Conservation (phyloP, 1,284 basidiomycete genomes). For the Tilletia indica region DNA sequence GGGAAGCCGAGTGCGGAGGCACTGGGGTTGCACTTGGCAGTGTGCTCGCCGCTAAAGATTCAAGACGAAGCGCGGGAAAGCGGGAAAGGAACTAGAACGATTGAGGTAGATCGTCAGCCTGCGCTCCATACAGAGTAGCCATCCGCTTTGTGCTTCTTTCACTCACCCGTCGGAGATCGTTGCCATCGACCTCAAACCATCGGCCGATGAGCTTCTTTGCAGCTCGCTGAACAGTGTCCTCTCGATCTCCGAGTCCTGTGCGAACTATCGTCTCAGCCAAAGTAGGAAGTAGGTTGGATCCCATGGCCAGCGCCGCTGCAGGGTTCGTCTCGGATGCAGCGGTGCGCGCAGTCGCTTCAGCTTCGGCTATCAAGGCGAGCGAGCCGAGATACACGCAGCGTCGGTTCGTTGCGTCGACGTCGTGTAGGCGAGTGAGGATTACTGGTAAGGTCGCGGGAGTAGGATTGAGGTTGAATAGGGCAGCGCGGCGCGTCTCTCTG, state of each 20-base stretch:
- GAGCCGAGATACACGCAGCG: conserved; percentile 72
- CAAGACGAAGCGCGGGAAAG: neutral
- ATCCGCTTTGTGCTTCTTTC: neutral
- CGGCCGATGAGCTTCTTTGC: conserved; percentile 63
- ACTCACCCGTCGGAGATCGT: conserved; percentile 33
- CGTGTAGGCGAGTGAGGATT: conserved; percentile 78
- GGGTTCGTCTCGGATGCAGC: neutral
- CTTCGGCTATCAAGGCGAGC: conserved; percentile 24
- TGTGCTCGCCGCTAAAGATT: neutral
- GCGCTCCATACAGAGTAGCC: neutral
- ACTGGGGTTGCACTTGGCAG: conserved; percentile 12
- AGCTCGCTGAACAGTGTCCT: conserved; percentile 75
- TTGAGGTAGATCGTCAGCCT: conserved; percentile 44
- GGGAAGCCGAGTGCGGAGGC: conserved; percentile 4
- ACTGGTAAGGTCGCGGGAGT: conserved; percentile 64
- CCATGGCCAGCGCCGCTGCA: conserved; percentile 1
- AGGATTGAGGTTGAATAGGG: conserved; percentile 75
- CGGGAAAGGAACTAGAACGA: conserved; percentile 58
- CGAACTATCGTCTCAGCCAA: conserved; percentile 39
- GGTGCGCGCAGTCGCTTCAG: neutral
- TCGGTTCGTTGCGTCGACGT: conserved; percentile 78
- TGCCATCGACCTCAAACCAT: conserved; percentile 47
- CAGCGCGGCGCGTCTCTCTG: conserved; percentile 86
- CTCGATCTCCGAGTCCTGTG: conserved; percentile 83
- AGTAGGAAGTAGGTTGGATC: neutral